Percentiles rank a stretch among this genome's conserved stretches.
These are phyloP conservation scores for Musa troglodytarum DNA, from an alignment of 176 grass and related monocot genomes.

Conservation along the genomic window DNA sequence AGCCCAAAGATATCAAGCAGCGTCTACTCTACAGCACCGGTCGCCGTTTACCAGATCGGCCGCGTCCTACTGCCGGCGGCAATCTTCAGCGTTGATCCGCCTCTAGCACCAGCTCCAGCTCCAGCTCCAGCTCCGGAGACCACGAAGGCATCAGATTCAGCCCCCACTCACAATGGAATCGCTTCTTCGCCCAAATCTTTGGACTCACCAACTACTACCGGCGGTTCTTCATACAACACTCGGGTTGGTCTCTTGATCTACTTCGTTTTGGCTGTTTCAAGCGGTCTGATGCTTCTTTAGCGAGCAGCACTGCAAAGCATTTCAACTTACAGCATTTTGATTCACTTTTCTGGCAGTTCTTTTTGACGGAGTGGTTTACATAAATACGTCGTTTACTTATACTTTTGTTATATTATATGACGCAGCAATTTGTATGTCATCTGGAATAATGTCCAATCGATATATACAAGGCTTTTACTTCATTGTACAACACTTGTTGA, in stretches of 20 bases:
- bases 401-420: too few relatives aligned
- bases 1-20: slow-evolving; percentile 74
- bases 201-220: slow-evolving; percentile 1
- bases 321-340: too few relatives aligned
- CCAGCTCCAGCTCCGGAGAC: slow-evolving; percentile 67
- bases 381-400: too few relatives aligned
- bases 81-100: slow-evolving; percentile 67
- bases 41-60: slow-evolving; percentile 67
- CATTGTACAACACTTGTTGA: too few relatives aligned
- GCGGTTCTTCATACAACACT: slow-evolving; percentile 20
- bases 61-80: slow-evolving; percentile 73
- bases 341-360: too few relatives aligned
- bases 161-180: slow-evolving; percentile 26
- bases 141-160: slow-evolving; percentile 37
- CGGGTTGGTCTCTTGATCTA: slow-evolving; percentile 18
- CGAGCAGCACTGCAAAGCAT: too few relatives aligned
- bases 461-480: too few relatives aligned
- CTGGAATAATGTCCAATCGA: too few relatives aligned
- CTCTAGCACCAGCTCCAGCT: slow-evolving; percentile 67
- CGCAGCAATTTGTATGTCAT: too few relatives aligned
- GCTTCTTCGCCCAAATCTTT: slow-evolving; percentile 24
- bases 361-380: too few relatives aligned
- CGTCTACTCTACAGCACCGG: slow-evolving; percentile 57
- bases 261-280: slow-evolving; percentile 29
- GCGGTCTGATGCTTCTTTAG: slow-evolving; percentile 33